These are phyloP conservation scores for Aspergillus ibericus DNA, from an alignment of 2,329 filamentous ascomycete species.

Conservation along the genomic window DNA sequence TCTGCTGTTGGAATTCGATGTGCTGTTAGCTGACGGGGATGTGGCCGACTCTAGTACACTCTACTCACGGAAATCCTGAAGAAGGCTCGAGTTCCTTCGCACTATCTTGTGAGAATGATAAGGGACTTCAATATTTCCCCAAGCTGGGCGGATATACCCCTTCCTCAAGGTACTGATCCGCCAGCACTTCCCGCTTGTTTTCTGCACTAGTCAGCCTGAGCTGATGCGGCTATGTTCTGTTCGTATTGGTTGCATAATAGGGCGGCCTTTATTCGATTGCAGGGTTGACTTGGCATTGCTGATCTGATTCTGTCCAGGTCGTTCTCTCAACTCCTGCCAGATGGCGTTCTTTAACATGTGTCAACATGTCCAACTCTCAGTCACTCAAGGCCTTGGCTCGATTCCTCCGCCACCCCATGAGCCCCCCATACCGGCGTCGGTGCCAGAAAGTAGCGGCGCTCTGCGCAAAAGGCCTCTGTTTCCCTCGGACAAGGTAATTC, in stretches of 20 bases:
- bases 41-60: conserved; percentile 33
- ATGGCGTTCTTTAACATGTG: conserved; percentile 37
- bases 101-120: conserved; percentile 40
- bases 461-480: conserved; percentile 35
- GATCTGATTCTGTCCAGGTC: conserved; percentile 29
- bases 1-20: background rate
- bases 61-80: conserved; percentile 46
- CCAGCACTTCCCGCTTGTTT: conserved; percentile 13
- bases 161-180: conserved; percentile 42
- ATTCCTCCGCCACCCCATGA: conserved; percentile 26
- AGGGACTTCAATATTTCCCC: conserved; percentile 38
- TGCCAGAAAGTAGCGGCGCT: conserved; percentile 25
- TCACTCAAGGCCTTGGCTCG: conserved; percentile 15
- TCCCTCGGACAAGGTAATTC: conserved; percentile 30
- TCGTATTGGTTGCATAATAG: background rate
- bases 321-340: conserved; percentile 42
- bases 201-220: background rate
- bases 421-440: conserved; percentile 19
- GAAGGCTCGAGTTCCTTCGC: conserved; percentile 39
- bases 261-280: background rate
- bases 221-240: conserved; percentile 4
- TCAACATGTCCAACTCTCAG: conserved; percentile 23
- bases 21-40: conserved; percentile 2
- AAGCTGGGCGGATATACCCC: conserved; percentile 43
- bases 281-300: conserved; percentile 10